phyloP scores from a whole-genome alignment of 2,329 filamentous ascomycete genomes.

The Penicillium sp. region DNA sequence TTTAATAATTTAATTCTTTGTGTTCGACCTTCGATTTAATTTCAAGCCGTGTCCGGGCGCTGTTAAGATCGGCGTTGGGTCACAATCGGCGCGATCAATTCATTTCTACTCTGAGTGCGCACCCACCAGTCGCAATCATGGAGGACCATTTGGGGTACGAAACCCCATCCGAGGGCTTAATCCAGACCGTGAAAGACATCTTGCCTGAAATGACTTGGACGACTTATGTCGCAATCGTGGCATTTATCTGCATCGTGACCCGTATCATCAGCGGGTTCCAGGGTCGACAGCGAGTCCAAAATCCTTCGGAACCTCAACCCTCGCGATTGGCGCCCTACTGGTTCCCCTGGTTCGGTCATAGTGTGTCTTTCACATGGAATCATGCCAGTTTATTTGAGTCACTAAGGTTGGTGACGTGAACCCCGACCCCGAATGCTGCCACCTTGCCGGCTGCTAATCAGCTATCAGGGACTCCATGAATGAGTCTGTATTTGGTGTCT shows the following conservation, averaged over 20 bases:
- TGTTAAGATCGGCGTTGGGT: background rate
- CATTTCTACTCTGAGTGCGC: background rate
- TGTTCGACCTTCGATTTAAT: background rate
- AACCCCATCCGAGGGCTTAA: conserved; percentile 19
- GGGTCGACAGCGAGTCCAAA: conserved; percentile 27
- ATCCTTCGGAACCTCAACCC: conserved; percentile 33
- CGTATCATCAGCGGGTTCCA: conserved; percentile 44
- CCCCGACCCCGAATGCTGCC: background rate
- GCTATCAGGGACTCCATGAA: conserved; percentile 38
- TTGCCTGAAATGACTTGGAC: conserved; percentile 29
- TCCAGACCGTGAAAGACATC: conserved; percentile 26
- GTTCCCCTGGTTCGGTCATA: conserved; percentile 62
- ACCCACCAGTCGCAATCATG: conserved; percentile 15
- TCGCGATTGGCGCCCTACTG: conserved; percentile 62
- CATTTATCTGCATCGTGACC: conserved; percentile 41
- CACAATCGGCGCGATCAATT: conserved; percentile 1
- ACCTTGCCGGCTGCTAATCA: conserved; percentile 16
- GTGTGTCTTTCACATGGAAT: conserved; percentile 52
- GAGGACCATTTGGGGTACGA: conserved; percentile 11
- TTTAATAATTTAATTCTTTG: background rate
- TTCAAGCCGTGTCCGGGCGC: background rate
- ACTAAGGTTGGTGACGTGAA: conserved; percentile 39
- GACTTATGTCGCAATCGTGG: conserved; percentile 31
- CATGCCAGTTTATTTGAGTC: conserved; percentile 50
- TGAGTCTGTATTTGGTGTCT: conserved; percentile 53